phyloP scores from a whole-genome alignment of 2,329 filamentous ascomycete species.

The Kalmusia sp. region DNA sequence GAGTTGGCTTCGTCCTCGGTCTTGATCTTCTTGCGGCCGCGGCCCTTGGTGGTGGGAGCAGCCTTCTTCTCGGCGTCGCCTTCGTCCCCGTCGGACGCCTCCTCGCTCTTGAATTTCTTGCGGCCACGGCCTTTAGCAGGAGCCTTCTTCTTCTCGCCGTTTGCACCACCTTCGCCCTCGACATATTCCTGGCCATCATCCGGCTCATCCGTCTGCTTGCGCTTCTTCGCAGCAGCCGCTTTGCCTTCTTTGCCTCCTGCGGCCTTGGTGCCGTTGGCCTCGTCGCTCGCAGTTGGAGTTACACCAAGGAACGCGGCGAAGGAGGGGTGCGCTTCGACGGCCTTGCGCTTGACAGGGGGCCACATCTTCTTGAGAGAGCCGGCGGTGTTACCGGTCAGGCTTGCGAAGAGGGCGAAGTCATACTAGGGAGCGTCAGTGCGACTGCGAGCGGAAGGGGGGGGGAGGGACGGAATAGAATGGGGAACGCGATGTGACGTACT shows the following conservation, averaged over 20 bases:
- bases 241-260: neutral
- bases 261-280: slow-evolving; percentile 2
- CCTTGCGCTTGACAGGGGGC: slow-evolving; percentile 41
- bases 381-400: slow-evolving; percentile 35
- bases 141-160: slow-evolving; percentile 17
- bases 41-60: too few species aligned
- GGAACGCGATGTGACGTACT: slow-evolving; percentile 18
- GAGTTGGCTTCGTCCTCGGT: too few species aligned
- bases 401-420: slow-evolving; percentile 38
- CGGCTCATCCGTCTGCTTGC: slow-evolving; percentile 22
- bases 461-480: too few species aligned
- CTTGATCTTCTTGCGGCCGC: too few species aligned
- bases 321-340: slow-evolving; percentile 25
- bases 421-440: slow-evolving; percentile 19
- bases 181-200: slow-evolving; percentile 13
- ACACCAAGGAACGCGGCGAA: slow-evolving; percentile 32
- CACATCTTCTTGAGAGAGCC: slow-evolving; percentile 44
- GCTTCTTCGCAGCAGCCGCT: slow-evolving; percentile 29
- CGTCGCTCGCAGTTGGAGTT: neutral
- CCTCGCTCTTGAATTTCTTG: slow-evolving; percentile 31
- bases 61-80: too few species aligned
- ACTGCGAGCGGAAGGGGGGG: too few species aligned
- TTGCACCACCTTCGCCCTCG: slow-evolving; percentile 6
- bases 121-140: slow-evolving; percentile 15
- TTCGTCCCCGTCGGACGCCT: too few species aligned